These are phyloP conservation scores for Diaporthe vexans DNA, from an alignment of 2,329 filamentous ascomycete species.

Conservation along the genomic window DNA sequence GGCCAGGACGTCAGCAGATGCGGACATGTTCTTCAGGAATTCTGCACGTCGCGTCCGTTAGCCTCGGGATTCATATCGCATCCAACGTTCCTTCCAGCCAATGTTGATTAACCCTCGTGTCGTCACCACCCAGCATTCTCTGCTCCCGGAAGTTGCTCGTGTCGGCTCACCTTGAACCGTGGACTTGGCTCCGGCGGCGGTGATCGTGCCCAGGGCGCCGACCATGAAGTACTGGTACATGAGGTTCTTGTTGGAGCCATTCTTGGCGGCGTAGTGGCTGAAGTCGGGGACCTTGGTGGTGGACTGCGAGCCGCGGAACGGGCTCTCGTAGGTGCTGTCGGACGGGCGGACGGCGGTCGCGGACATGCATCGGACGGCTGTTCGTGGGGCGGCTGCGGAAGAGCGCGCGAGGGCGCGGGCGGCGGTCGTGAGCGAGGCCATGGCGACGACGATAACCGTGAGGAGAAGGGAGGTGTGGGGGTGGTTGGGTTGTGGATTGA, in stretches of 20 bases:
- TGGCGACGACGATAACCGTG: constrained; percentile 55
- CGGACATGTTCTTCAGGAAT: constrained; percentile 99
- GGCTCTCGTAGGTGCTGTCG: constrained; percentile 68
- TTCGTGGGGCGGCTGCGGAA: constrained; percentile 44
- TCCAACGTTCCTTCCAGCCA: background rate
- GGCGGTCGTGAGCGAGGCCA: constrained; percentile 78
- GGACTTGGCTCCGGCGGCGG: constrained; percentile 94
- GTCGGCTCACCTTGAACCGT: constrained; percentile 90
- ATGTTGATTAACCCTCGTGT: constrained; percentile 3
- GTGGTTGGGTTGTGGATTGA: constrained; percentile 45
- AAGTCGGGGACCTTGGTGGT: constrained; percentile 87
- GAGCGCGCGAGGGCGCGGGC: constrained; percentile 78
- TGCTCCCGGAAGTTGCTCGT: constrained; percentile 22
- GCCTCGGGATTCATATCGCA: background rate
- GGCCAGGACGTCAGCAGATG: constrained; percentile 96
- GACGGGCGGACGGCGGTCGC: constrained; percentile 63
- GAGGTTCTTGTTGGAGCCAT: constrained; percentile 79
- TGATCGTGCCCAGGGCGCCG: constrained; percentile 91
- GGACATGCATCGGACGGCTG: constrained; percentile 68
- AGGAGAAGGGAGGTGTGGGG: constrained; percentile 47
- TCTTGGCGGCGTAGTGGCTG: constrained; percentile 84
- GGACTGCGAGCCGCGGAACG: constrained; percentile 72
- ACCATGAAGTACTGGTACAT: constrained; percentile 99
- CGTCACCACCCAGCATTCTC: background rate
- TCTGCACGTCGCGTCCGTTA: constrained; percentile 67